Conservation (phyloP, 139 green algal genomes). For the Haematococcus sp. region DNA sequence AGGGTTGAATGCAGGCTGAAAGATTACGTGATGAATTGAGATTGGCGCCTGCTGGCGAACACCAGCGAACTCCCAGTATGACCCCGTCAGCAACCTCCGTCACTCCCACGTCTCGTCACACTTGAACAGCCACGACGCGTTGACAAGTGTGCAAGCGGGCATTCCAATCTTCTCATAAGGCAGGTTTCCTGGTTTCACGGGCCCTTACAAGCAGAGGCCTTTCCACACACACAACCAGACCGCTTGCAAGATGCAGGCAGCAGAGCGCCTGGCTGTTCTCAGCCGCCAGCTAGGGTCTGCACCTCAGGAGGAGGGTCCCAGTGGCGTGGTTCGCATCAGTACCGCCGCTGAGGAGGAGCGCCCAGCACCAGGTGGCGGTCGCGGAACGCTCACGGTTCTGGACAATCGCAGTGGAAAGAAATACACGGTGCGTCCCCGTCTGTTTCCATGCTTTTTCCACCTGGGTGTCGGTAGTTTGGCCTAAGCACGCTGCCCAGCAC, state of each 20-base stretch:
- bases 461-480: neutral
- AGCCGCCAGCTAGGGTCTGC: slow-evolving; percentile 1
- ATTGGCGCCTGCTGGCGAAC: too few relatives aligned
- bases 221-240: neutral
- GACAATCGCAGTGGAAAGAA: slow-evolving; percentile 89
- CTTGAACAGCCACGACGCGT: too few relatives aligned
- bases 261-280: slow-evolving; percentile 10
- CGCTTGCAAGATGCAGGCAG: neutral
- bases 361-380: slow-evolving; percentile 49
- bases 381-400: slow-evolving; percentile 73
- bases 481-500: neutral
- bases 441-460: neutral
- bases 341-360: slow-evolving; percentile 28
- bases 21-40: too few relatives aligned
- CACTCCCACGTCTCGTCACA: too few relatives aligned
- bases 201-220: neutral
- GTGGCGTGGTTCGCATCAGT: slow-evolving; percentile 6
- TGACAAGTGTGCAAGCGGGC: too few relatives aligned
- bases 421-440: slow-evolving; percentile 68
- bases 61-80: too few relatives aligned
- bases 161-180: too few relatives aligned
- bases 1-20: too few relatives aligned
- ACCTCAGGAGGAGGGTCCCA: neutral
- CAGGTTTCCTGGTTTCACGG: too few relatives aligned
- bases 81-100: too few relatives aligned